Evolutionary conservation across 2,329 filamentous ascomycete genomes (phyloP), one percentile per base, ranked within the genome.

Genomic region (Neonectria hederae): DNA sequence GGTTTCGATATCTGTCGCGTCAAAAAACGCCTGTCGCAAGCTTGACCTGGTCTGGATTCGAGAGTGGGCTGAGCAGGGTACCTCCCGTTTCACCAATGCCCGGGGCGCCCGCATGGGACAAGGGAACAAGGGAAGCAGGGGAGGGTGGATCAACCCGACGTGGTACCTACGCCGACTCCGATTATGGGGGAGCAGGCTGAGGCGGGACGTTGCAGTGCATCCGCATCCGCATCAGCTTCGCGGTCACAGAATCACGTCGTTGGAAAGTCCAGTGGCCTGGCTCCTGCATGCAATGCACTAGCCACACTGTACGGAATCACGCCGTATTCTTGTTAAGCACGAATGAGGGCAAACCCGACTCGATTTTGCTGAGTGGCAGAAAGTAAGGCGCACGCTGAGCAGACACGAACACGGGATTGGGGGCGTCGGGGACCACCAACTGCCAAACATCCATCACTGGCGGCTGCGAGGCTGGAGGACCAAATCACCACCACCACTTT

Each of bases 81-180:
- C 69, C 71, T 79, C 75, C 76, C 82, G 84, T 86, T 86, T 86
- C 84, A 86, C 81, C 78, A 83, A 73, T 74, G 77, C 76, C 79
- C 76, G 75, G 81, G 80, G 76, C 72, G 67, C 70, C 74, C 72
- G 72, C 75, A 74, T 69, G 61, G 59, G 59, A 68, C 66, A 42
- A 42, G 38, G 38, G 38, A n/a, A 42, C 38, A 42, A 73, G n/a
- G n/a, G 38, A 42, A 42, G 38, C 38, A 63, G 72, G 72, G 66
- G 66, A 67, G 65, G 71, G 70, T 72, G 71, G 64, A 63, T 64
- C 49, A 68, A 52, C 62, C 57, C 62, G 70, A 62, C 67, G 59
- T 70, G 65, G 59, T 70, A 51, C 63, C 66, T 63, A 66, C 56
- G 59, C 58, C 65, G 54, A 66, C 49, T 68, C 61, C 62, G 54